These are phyloP conservation scores for Kodamaea neixiangensis DNA, from an alignment of 805 yeast species.

Conservation along the genomic window DNA sequence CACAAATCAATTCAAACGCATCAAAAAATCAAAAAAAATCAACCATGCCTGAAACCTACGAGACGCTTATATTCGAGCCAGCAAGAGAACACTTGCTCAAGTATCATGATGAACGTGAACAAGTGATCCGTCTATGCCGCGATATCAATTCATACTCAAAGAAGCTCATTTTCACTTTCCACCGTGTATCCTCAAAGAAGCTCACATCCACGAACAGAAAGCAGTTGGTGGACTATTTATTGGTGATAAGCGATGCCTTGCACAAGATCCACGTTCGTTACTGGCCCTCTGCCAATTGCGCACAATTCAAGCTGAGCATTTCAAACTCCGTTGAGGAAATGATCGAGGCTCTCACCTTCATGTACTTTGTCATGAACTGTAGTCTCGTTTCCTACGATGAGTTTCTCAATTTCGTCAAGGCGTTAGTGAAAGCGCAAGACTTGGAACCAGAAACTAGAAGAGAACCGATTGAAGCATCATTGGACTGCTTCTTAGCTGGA, in stretches of 20 bases:
- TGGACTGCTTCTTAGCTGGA: conserved; percentile 4
- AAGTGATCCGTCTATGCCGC: conserved; percentile 34
- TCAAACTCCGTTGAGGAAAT: conserved; percentile 29
- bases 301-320: conserved; percentile 20
- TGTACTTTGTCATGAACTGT: conserved; percentile 17
- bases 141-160: conserved; percentile 42
- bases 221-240: conserved; percentile 18
- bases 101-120: conserved; percentile 35
- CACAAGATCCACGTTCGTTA: conserved; percentile 8
- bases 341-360: conserved; percentile 29
- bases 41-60: background rate
- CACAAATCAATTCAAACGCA: background rate
- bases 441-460: background rate
- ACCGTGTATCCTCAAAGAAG: conserved; percentile 16
- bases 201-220: conserved; percentile 3
- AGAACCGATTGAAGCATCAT: background rate
- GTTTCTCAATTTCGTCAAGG: conserved; percentile 12
- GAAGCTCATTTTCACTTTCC: conserved; percentile 30
- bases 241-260: conserved; percentile 8
- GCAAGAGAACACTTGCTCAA: conserved; percentile 21
- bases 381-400: conserved; percentile 16
- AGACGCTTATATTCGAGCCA: conserved; percentile 18
- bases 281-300: conserved; percentile 15
- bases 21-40: background rate
- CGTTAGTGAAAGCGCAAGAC: background rate